These are phyloP conservation scores for Chaetomiaceae sp. DNA, from an alignment of 2,329 filamentous ascomycete genomes.

Conservation along the genomic window DNA sequence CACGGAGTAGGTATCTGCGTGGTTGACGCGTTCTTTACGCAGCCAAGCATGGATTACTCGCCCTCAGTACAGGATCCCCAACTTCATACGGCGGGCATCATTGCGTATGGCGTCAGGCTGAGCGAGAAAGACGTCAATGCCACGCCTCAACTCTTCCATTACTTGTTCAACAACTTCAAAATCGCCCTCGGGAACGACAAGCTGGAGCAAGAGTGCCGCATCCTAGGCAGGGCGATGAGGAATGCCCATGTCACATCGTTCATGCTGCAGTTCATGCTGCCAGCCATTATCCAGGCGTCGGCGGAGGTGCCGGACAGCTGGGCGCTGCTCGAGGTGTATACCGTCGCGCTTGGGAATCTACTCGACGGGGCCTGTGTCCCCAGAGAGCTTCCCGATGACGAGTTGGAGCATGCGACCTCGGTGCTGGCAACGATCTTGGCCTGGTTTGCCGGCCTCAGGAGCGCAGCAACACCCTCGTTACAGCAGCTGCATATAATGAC, in stretches of 20 bases:
- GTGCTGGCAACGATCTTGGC: constrained; percentile 11
- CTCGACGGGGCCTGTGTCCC: constrained; percentile 36
- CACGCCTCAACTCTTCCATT: constrained; percentile 50
- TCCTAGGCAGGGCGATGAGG: constrained; percentile 47
- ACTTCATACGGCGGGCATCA: constrained; percentile 51
- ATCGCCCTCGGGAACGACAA: constrained; percentile 47
- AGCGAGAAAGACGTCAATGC: constrained; percentile 48
- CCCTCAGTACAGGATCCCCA: constrained; percentile 53
- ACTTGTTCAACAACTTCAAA: constrained; percentile 55
- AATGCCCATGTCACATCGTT: constrained; percentile 44
- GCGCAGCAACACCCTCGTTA: background rate
- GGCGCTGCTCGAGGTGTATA: constrained; percentile 49
- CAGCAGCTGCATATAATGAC: constrained; percentile 16
- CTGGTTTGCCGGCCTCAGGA: constrained; percentile 8
- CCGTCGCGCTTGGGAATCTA: constrained; percentile 38
- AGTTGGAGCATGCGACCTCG: constrained; percentile 12
- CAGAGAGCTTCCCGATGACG: constrained; percentile 28
- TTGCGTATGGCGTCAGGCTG: constrained; percentile 53
- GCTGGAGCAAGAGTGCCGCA: constrained; percentile 42
- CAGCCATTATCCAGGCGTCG: constrained; percentile 45
- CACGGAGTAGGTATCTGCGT: constrained; percentile 51
- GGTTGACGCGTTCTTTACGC: constrained; percentile 53
- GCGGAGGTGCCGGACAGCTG: constrained; percentile 37
- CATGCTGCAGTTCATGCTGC: constrained; percentile 49
- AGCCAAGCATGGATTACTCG: constrained; percentile 52